phyloP scores from a whole-genome alignment of 306 rosid genomes.

The Psophocarpus tetragonolobus region DNA sequence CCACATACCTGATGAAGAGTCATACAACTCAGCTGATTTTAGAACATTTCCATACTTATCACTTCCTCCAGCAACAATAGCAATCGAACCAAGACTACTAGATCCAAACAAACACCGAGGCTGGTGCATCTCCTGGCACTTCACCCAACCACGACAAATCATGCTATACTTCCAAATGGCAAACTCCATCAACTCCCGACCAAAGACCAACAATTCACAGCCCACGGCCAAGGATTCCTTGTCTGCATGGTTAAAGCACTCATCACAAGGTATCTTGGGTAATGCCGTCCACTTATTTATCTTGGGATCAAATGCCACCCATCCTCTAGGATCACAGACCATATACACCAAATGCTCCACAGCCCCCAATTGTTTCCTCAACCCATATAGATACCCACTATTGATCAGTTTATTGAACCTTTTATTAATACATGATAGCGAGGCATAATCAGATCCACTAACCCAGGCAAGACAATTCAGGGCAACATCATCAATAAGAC shows the following conservation, averaged over 20 bases:
- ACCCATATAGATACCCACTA: conserved; percentile 68
- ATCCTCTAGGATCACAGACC: conserved; percentile 84
- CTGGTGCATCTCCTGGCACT: conserved; percentile 75
- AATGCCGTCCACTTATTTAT: conserved; percentile 75
- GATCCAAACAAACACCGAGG: conserved; percentile 96
- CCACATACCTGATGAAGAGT: conserved; percentile 72
- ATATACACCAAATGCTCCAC: conserved; percentile 84
- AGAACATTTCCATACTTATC: conserved; percentile 76
- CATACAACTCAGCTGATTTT: conserved; percentile 75
- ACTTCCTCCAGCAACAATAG: conserved; percentile 89
- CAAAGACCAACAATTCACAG: conserved; percentile 76
- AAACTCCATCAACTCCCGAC: conserved; percentile 81
- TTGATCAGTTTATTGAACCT: conserved; percentile 63
- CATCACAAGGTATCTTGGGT: conserved; percentile 92
- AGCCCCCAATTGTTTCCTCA: conserved; percentile 64
- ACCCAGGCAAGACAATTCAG: conserved; percentile 77
- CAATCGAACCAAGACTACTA: conserved; percentile 75
- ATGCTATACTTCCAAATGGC: conserved; percentile 86
- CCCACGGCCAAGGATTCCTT: conserved; percentile 95
- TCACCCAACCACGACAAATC: conserved; percentile 63
- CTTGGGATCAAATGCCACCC: conserved; percentile 72
- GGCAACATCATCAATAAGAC: conserved; percentile 84
- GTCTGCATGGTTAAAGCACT: conserved; percentile 90
- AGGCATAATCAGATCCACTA: conserved; percentile 65
- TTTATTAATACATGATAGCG: conserved; percentile 61